Evolutionary conservation across 768 basidiomycete species (phyloP).

Genomic region (Leccinellum luteum): DNA sequence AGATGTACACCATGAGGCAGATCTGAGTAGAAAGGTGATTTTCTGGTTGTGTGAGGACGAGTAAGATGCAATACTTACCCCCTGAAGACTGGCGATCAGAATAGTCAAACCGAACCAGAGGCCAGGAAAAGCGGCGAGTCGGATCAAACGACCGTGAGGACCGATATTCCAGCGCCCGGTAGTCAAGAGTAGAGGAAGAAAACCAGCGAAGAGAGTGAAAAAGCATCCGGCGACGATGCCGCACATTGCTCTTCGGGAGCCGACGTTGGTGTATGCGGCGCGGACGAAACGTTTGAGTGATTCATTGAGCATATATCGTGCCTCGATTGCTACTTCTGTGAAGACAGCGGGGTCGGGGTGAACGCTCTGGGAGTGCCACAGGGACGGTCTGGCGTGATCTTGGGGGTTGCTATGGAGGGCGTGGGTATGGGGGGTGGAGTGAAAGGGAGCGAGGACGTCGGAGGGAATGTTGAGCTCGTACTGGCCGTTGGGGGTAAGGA

Average conservation of each 20-base stretch:
- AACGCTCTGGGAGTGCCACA: constrained; percentile 30
- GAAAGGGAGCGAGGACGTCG: constrained; percentile 60
- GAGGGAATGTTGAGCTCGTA: constrained; percentile 74
- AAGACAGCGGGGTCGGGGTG: constrained; percentile 71
- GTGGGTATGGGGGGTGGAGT: constrained; percentile 39
- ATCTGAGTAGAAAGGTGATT: constrained; percentile 29
- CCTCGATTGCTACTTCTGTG: constrained; percentile 54
- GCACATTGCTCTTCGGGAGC: constrained; percentile 65
- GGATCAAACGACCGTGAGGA: constrained; percentile 46
- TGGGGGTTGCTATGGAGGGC: constrained; percentile 1
- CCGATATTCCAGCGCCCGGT: constrained; percentile 34
- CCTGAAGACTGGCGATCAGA: constrained; percentile 61
- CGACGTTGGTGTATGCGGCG: constrained; percentile 67
- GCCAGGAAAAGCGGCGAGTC: constrained; percentile 61
- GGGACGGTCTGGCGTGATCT: constrained; percentile 5
- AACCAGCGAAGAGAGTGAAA: constrained; percentile 44
- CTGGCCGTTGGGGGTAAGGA: constrained; percentile 66
- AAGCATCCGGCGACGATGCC: constrained; percentile 64
- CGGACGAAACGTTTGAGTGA: constrained; percentile 65
- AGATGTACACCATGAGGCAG: constrained; percentile 75
- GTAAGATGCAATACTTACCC: constrained; percentile 39
- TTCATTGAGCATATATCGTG: constrained; percentile 55
- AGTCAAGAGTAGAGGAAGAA: constrained; percentile 53
- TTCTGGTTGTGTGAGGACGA: background rate
- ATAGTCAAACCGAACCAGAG: constrained; percentile 68